Base-by-base conservation (phyloP, 768 basidiomycete species). In the Omphalotus guepiniiformis region DNA sequence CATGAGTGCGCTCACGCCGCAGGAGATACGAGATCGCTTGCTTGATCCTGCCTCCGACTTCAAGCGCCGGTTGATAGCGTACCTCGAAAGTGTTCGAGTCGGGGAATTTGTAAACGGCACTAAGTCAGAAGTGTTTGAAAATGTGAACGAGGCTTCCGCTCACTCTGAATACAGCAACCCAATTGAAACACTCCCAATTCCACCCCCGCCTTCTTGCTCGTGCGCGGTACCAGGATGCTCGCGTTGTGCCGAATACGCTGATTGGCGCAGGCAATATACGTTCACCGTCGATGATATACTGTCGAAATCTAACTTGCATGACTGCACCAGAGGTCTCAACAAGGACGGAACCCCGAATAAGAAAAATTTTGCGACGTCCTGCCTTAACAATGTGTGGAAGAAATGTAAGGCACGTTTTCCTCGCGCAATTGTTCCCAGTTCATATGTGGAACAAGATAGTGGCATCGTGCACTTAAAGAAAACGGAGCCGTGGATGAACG, bases 21-120 rank as follows among this genome's bases (percentile, higher is more conserved):
- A 69, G 42, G 57, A 70, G 39, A 68, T 70, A 6, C 27, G 60
- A n/a, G 58, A 69, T 5, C 44, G 39, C 7, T 7, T 73, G 0
- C 43, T 62, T 22, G 50, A 55, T 25, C 18, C 35, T 1, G 55
- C 57, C 21, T 53, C 50, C 2, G 47, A 53, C 3, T 70, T 71
- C 42, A 54, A 58, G 28, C 28, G 48, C 2, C 36, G 39, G 3
- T 26, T 71, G 2, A 39, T 68, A 5, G 35, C 40, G 19, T 70
- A 66, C 48, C 35, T 70, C 1, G 68, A 72, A 45, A 43, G 50
- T 42, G 23, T 43, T 4, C 64, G 64, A 46, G 25, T 50, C 23
- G 71, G 66, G 1, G 62, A 69, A 27, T 68, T 70, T 29, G n/a
- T 58, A 5, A 56, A 51, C 8, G 62, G 62, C 1, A 47, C 53